phyloP scores from a whole-genome alignment of 2,329 filamentous ascomycete genomes.

The Colletotrichum sp. region DNA sequence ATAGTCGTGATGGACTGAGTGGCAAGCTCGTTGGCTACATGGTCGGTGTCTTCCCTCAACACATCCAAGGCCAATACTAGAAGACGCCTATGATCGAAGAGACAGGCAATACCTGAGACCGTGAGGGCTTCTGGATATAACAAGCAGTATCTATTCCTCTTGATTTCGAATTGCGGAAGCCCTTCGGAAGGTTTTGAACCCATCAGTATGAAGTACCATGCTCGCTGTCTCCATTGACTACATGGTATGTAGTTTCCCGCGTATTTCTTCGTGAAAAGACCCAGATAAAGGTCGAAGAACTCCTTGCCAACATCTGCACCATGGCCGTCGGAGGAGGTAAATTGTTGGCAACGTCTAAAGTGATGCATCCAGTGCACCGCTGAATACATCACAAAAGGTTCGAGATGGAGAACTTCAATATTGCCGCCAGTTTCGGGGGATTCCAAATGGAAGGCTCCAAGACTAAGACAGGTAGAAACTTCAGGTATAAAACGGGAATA shows the following conservation, averaged over 20 bases:
- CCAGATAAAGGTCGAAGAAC: background rate
- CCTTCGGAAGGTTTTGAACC: too few species aligned
- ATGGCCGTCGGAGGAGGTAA: accelerated
- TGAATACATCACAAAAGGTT: background rate
- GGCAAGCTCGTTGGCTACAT: accelerated
- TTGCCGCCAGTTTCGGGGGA: too few species aligned
- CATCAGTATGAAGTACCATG: background rate
- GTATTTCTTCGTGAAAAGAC: background rate
- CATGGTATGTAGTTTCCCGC: accelerated
- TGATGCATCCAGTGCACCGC: background rate
- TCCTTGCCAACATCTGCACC: background rate
- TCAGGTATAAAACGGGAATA: too few species aligned
- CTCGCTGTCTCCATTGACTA: background rate
- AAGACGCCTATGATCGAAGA: background rate
- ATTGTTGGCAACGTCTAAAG: background rate
- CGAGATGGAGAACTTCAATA: background rate
- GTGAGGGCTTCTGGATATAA: background rate
- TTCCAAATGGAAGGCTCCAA: too few species aligned
- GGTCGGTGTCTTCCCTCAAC: accelerated
- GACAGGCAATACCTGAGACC: accelerated
- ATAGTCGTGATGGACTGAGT: accelerated
- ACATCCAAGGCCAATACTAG: background rate
- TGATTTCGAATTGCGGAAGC: too few species aligned
- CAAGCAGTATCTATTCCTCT: accelerated
- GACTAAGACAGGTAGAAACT: too few species aligned